phyloP scores from a whole-genome alignment of 2,329 filamentous ascomycete genomes.

The Colletotrichum tamarilloi region DNA sequence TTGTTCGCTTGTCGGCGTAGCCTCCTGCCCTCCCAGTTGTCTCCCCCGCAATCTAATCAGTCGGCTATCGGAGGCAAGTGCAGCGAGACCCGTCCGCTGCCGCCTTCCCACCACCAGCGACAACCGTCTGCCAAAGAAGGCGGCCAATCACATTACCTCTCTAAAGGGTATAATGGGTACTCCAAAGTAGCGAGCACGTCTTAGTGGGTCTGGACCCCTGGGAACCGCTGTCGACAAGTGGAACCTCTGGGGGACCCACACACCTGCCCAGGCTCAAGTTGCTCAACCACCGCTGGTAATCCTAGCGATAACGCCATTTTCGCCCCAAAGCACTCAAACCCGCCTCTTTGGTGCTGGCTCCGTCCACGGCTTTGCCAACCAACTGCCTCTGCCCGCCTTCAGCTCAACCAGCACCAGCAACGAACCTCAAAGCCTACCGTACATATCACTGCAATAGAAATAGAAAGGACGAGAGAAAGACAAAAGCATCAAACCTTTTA shows the following conservation, averaged over 20 bases:
- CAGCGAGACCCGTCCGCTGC: conserved; percentile 33
- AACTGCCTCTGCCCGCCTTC: not conserved
- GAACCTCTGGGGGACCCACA: conserved; percentile 17
- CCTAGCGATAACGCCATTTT: conserved; percentile 52
- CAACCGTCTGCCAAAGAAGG: conserved; percentile 6
- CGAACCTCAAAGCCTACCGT: not conserved
- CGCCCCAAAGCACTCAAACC: conserved; percentile 48
- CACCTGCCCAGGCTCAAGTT: not conserved
- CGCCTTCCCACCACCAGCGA: conserved; percentile 18
- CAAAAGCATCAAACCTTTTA: not conserved
- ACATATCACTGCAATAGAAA: not conserved
- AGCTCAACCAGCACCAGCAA: not conserved
- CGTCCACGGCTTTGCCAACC: not conserved
- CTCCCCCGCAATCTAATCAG: conserved; percentile 18
- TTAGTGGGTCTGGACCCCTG: conserved; percentile 30
- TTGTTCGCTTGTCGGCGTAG: conserved; percentile 17
- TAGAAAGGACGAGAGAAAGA: not conserved
- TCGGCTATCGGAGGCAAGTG: conserved; percentile 32
- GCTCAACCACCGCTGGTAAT: not conserved
- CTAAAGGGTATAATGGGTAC: too few species aligned
- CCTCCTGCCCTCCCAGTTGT: not conserved
- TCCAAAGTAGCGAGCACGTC: not conserved
- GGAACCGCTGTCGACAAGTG: conserved; percentile 19
- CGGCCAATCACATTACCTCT: not conserved
- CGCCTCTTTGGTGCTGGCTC: conserved; percentile 1